Conservation (phyloP, 2,329 filamentous ascomycete genomes). For the Phyllosticta ampelicida region DNA sequence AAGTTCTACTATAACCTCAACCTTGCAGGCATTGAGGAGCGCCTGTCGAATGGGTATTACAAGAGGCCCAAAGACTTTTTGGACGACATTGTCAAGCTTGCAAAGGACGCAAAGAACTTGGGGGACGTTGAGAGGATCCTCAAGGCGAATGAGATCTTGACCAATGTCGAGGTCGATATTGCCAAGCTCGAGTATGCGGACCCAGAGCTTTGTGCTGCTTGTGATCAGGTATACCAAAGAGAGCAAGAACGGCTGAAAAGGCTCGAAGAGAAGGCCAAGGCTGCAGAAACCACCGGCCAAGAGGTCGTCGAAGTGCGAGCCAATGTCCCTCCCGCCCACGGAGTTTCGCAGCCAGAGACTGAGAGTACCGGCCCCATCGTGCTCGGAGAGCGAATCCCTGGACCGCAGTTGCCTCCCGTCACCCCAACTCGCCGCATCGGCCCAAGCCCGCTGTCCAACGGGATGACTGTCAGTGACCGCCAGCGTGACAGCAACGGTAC, state of each 20-base stretch:
- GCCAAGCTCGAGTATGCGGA: conserved; percentile 58
- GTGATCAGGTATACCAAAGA: conserved; percentile 65
- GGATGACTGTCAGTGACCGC: conserved; percentile 34
- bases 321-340: conserved; percentile 29
- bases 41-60: conserved; percentile 95
- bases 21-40: conserved; percentile 83
- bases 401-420: conserved; percentile 34
- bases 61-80: conserved; percentile 82
- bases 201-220: conserved; percentile 56
- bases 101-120: conserved; percentile 70
- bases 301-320: conserved; percentile 30
- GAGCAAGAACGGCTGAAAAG: conserved; percentile 54
- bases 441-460: conserved; percentile 50
- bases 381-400: conserved; percentile 55
- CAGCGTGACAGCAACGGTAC: conserved; percentile 5
- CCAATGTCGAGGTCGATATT: conserved; percentile 92
- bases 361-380: conserved; percentile 36
- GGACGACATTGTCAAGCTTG: conserved; percentile 72
- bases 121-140: conserved; percentile 76
- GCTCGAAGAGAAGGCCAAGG: conserved; percentile 39
- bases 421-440: conserved; percentile 44
- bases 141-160: conserved; percentile 81
- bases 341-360: conserved; percentile 21
- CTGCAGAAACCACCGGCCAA: conserved; percentile 25
- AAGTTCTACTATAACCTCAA: conserved; percentile 96